phyloP scores from a whole-genome alignment of 805 yeast genomes.

The Saccharomycopsis guyanensis region DNA sequence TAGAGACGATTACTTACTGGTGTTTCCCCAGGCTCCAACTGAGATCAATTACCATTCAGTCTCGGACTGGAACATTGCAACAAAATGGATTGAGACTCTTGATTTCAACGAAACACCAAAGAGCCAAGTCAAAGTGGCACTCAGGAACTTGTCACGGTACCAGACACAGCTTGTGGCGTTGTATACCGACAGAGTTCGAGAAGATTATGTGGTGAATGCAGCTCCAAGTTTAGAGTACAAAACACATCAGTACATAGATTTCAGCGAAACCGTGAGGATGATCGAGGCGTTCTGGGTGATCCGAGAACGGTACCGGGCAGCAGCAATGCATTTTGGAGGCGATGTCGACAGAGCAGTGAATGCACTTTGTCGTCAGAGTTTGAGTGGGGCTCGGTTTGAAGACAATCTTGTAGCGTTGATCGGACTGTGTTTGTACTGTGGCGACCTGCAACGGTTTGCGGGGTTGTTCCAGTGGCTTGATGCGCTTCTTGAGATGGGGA shows the following conservation, averaged over 20 bases:
- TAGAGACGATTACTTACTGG: no score
- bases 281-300: no score
- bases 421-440: no score
- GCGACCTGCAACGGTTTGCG: no score
- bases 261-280: neutral
- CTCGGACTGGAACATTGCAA: slow-evolving; percentile 2
- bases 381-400: no score
- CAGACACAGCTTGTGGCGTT: neutral
- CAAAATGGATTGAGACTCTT: slow-evolving; percentile 1
- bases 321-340: no score
- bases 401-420: no score
- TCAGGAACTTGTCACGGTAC: slow-evolving; percentile 1
- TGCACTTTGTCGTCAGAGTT: neutral
- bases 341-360: no score
- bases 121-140: slow-evolving; percentile 2
- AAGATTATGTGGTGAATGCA: neutral
- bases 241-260: neutral
- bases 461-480: no score
- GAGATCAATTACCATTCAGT: neutral
- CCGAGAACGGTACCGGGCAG: no score
- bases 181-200: neutral
- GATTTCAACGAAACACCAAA: neutral
- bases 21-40: neutral
- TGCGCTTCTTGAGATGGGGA: no score
- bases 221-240: neutral